A percentile compares a stretch with the other conserved stretches of the same genome.
Conservation (phyloP, 352 stramenopile species). For the Pythium sp. region DNA sequence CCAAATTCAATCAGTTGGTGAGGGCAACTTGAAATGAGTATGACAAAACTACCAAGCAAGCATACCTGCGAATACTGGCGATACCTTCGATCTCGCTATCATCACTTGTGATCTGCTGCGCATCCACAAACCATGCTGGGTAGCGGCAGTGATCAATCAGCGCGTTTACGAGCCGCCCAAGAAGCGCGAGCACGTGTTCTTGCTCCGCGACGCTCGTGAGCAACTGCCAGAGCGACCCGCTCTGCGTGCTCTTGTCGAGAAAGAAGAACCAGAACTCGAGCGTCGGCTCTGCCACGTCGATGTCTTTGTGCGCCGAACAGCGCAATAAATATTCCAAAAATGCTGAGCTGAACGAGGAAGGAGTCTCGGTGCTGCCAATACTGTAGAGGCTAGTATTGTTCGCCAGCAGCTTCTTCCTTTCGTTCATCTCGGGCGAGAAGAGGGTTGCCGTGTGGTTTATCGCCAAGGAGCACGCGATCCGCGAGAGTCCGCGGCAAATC, state of each 20-base stretch:
- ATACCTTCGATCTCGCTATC: conserved; percentile 61
- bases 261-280: conserved; percentile 89
- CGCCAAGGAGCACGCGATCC: conserved; percentile 41
- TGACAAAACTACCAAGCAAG: not conserved
- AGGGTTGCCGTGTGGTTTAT: conserved; percentile 41
- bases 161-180: conserved; percentile 63
- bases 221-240: conserved; percentile 39
- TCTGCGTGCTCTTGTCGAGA: conserved; percentile 57
- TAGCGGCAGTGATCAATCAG: conserved; percentile 70
- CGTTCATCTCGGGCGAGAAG: conserved; percentile 23
- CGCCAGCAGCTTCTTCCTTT: not conserved
- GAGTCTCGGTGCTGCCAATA: not conserved
- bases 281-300: conserved; percentile 60
- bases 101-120: conserved; percentile 47
- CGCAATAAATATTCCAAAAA: conserved; percentile 66
- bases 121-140: conserved; percentile 53
- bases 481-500: conserved; percentile 37
- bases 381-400: not conserved
- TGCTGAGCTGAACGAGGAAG: conserved; percentile 17
- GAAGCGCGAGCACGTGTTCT: conserved; percentile 38
- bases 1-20: not conserved
- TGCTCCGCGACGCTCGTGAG: conserved; percentile 27
- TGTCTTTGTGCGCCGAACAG: conserved; percentile 55
- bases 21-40: not conserved
- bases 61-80: conserved; percentile 50